Percentiles rank a stretch among this genome's conserved stretches.
These are phyloP conservation scores for Ramaria sp. DNA, from an alignment of 768 basidiomycete species.

Conservation along the genomic window DNA sequence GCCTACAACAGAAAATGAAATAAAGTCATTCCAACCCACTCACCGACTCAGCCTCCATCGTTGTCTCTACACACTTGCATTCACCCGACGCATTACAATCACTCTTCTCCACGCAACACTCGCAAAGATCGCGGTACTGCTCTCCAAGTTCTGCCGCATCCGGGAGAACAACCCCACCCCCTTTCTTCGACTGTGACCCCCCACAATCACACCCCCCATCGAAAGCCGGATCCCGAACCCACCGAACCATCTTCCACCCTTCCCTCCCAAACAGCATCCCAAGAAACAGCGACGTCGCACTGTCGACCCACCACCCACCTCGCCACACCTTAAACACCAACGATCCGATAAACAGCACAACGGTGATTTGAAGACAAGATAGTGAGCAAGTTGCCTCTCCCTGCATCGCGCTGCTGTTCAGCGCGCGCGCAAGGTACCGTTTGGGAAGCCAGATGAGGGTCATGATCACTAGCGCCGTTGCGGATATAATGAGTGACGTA, in stretches of 20 bases:
- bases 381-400: conserved; percentile 35
- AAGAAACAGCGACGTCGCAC: conserved; percentile 30
- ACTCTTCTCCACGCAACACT: conserved; percentile 11
- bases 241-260: conserved; percentile 30
- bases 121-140: conserved; percentile 10
- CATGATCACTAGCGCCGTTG: conserved; percentile 27
- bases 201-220: conserved; percentile 25
- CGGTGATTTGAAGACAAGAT: conserved; percentile 32
- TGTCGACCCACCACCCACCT: conserved; percentile 40
- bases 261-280: conserved; percentile 34
- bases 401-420: conserved; percentile 33
- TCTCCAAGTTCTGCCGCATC: not conserved
- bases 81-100: conserved; percentile 7
- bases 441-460: conserved; percentile 33
- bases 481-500: conserved; percentile 32
- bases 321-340: conserved; percentile 29
- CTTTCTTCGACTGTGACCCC: conserved; percentile 12
- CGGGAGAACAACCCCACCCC: not conserved
- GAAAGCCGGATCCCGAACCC: conserved; percentile 25
- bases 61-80: not conserved
- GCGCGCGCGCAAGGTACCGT: conserved; percentile 31
- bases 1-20: too few species aligned
- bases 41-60: too few species aligned
- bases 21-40: too few species aligned
- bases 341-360: conserved; percentile 31